phyloP scores from a whole-genome alignment of 345 rosid genomes.

The Gossypium turneri region DNA sequence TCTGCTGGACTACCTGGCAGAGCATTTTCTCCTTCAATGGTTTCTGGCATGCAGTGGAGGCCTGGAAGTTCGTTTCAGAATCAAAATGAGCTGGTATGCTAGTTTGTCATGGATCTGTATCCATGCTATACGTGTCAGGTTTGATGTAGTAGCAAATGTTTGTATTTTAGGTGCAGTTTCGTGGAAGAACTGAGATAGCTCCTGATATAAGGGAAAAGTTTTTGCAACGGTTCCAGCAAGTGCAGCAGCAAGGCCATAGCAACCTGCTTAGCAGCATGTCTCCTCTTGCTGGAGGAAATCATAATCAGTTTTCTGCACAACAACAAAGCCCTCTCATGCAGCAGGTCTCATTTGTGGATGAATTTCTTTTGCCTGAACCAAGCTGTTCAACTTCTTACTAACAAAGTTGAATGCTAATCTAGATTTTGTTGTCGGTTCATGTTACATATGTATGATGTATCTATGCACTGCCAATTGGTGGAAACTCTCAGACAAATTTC shows the following conservation, averaged over 20 bases:
- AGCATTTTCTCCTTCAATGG: constrained; percentile 75
- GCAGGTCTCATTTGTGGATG: constrained; percentile 44
- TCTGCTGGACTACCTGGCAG: constrained; percentile 54
- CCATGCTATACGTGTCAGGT: background rate
- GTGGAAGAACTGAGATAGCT: constrained; percentile 85
- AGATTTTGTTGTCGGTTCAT: background rate
- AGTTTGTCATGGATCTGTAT: constrained; percentile 15
- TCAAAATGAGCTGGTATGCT: constrained; percentile 74
- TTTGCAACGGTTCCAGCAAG: constrained; percentile 78
- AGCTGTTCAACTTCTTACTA: constrained; percentile 1
- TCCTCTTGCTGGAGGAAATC: constrained; percentile 68
- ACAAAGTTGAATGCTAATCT: background rate
- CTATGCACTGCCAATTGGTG: background rate
- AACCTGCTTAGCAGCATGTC: constrained; percentile 62
- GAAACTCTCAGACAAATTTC: background rate
- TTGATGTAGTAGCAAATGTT: background rate
- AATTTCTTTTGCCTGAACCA: background rate
- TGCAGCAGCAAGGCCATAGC: constrained; percentile 82
- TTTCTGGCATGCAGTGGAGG: constrained; percentile 83
- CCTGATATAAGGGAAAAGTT: constrained; percentile 91
- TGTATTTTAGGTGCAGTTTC: constrained; percentile 50
- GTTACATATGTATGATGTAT: background rate
- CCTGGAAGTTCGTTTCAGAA: constrained; percentile 84
- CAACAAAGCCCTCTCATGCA: constrained; percentile 78
- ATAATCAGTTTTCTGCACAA: constrained; percentile 84